Base-by-base conservation (phyloP, 2,329 filamentous ascomycete genomes). In the Fusarium temperatum region DNA sequence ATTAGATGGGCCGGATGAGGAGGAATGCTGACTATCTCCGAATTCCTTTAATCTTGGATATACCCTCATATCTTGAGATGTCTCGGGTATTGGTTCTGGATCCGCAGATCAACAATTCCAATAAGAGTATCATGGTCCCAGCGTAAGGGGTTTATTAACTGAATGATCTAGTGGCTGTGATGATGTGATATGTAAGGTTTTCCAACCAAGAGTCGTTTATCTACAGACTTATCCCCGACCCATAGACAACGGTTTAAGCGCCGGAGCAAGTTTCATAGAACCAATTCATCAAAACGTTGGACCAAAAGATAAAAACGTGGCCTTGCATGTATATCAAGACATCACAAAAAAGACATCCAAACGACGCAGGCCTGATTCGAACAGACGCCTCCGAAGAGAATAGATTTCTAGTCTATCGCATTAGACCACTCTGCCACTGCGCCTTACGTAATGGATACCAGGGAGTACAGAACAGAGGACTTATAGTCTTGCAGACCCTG, bases 381-480 rank as follows among this genome's bases (percentile, higher is more conserved):
- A 56, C 53, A 56, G 53, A 56, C 53, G 53, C 53, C 53, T 42
- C 48, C 48, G 50, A 54, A 2, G 51, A 54, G 51, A 54, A 54
- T 54, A 54, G 51, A 54, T 54, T 54, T 54, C 51, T 54, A 54
- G 51, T 54, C 51, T 54, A 54, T 57, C 55, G 55, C 55, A 57
- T 57, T 57, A 57, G 55, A 58, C 55, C 55, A 58, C 55, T 58
- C 55, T 58, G 55, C 55, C 55, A 58, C 55, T 35, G 28, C 55
- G 55, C 55, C 55, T 57, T 57, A 57, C 39, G 55, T 57, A 57
- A 57, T 47, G 55, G 39, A 57, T 57, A 5, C 4, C 8, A 6
- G 14, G 3, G 4, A 8, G 5, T 0, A 0, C 5, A 2, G 2
- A 18, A 13, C 3, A 54, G 13, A 3, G 14, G 7, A 2, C 0